Evolutionary conservation across 202 grass and related monocot genomes (phyloP), one percentile per base, ranked within the genome.

Genomic region (Bolboschoenoplectus hybrid): DNA sequence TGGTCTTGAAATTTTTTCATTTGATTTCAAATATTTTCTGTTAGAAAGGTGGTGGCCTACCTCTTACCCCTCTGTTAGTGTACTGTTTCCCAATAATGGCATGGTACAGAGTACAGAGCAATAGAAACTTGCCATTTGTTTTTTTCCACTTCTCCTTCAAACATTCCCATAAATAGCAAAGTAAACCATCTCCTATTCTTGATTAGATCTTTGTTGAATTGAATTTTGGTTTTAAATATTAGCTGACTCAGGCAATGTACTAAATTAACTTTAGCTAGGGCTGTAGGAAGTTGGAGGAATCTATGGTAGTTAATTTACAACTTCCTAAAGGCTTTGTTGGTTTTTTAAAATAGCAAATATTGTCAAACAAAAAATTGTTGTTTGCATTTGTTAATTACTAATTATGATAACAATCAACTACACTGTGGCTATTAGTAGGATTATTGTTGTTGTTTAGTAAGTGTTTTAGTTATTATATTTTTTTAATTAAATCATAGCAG

Each of bases 401-500:
- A 26, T 50, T 49, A 74, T 80, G 53, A 80, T 61, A 80, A 19
- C 53, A 20, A 80, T 40, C 52, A 58, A 40, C 52, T 13, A 57
- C 53, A 43, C 53, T 20, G 38, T 61, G 55, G n/a, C 55, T 10
- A 61, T 60, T 80, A 26, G 19, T 61, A 62, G 35, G 56, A 80
- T 61, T 78, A 60, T 80, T 80, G 44, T 60, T 60, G 55, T 20
- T 80, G 32, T 80, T 80, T 80, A 80, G 32, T 13, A 62, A 26
- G 14, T 44, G 9, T 60, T 39, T 80, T 80, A 60, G 38, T 80
- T 80, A 61, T 78, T 20, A 11, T 80, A 41, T 4, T n/a, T 79
- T 17, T 60, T n/a, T 41, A 58, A 60, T 58, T 80, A 40, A 79
- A 40, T 58, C 60, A 38, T 41, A 53, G 40, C 7, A 43, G 5